Base-by-base conservation (phyloP, 129 eudicot species). In the Flaveria sonorensis region DNA sequence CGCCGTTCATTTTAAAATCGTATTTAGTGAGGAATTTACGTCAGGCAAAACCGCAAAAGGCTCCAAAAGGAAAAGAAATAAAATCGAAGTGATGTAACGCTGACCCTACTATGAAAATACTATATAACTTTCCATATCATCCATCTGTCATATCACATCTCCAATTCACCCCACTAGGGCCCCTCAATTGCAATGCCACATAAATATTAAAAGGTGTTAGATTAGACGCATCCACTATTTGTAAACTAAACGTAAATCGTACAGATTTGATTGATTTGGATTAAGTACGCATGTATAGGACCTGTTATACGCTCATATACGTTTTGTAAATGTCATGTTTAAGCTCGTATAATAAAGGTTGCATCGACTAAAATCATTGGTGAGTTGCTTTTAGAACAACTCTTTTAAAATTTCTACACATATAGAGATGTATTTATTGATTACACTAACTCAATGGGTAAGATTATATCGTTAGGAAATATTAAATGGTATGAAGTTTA, bases 61-160 rank as follows among this genome's bases (percentile, higher is more conserved):
- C 13, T 21, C 72, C 32, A 68, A 19, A 68, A 52, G 3, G 3
- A 15, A 16, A n/a, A 52, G 3, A 15, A 2, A 43, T 43, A 43
- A 7, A 43, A 43, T 43, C 46, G 47, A 45, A 11, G 73, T 68
- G 39, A 68, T 26, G 57, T 42, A 68, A 68, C 12, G 69, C 9
- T 68, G 57, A 11, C 55, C 56, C 56, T 20, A 19, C 43, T 68
- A 4, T 46, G 11, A 23, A 46, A 69, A 45, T 13, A 45, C 53
- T 69, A 69, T 18, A 43, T 53, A 21, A 56, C 46, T 56, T 69
- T 69, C 7, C 40, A 36, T 36, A 36, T 36, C 40, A 36, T 69
- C 39, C 40, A 45, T 69, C 42, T 45, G 36, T 43, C 57, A 23
- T 45, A 69, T 69, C 53, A 69, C 56, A 46, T 16, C 21, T 69